A percentile compares a stretch with the other conserved stretches of the same genome.
Evolutionary conservation across 352 stramenopile species (phyloP).

Genomic region (Phytophthora fragariae): DNA sequence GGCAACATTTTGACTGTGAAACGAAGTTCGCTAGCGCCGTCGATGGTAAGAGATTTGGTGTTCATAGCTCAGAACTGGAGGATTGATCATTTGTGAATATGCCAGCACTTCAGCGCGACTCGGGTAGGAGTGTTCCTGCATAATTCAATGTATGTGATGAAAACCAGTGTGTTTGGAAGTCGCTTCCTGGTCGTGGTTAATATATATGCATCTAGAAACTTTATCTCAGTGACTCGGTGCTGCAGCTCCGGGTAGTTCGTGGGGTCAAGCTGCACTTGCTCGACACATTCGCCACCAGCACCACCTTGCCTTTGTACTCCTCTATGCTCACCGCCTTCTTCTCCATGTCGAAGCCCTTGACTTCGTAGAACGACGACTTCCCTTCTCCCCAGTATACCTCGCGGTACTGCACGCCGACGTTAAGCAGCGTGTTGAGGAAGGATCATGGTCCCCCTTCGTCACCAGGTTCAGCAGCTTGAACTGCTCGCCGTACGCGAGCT

Average conservation of each 20-base stretch:
- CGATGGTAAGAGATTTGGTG: slow-evolving; percentile 9
- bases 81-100: too few species aligned
- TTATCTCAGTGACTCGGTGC: too few species aligned
- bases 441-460: slow-evolving; percentile 53
- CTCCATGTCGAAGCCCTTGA: slow-evolving; percentile 76
- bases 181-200: too few species aligned
- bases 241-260: slow-evolving; percentile 88
- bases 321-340: slow-evolving; percentile 68
- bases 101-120: too few species aligned
- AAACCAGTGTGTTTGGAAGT: too few species aligned
- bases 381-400: slow-evolving; percentile 50
- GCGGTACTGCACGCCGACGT: slow-evolving; percentile 58
- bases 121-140: too few species aligned
- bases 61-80: too few species aligned
- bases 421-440: slow-evolving; percentile 60
- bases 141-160: too few species aligned
- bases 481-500: slow-evolving; percentile 49
- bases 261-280: slow-evolving; percentile 83
- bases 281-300: slow-evolving; percentile 82
- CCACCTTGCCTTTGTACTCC: slow-evolving; percentile 67
- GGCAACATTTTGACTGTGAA: slow-evolving; percentile 19
- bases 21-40: slow-evolving; percentile 1
- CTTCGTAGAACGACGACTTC: slow-evolving; percentile 79
- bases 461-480: slow-evolving; percentile 53
- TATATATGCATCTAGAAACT: too few species aligned